A percentile compares a stretch with the other conserved stretches of the same genome.
Evolutionary conservation across 1,284 basidiomycete genomes (phyloP).

Genomic region (Pseudozyma hubeiensis): DNA sequence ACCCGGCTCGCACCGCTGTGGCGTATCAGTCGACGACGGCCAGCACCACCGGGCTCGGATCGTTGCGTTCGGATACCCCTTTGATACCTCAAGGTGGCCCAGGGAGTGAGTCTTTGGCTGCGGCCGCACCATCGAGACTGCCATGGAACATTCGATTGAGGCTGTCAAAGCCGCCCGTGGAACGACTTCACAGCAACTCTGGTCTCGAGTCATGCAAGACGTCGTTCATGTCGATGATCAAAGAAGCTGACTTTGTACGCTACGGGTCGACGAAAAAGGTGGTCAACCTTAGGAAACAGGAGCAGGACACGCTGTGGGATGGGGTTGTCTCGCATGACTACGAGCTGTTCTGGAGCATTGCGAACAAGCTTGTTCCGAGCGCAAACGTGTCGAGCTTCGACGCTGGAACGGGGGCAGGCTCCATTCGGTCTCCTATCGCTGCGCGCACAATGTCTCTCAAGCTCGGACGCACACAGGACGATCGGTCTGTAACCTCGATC

Average conservation of each 20-base stretch:
- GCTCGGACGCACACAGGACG: constrained; percentile 16
- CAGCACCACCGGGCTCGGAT: constrained; percentile 15
- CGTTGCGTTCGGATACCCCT: constrained; percentile 15
- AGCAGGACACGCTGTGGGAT: constrained; percentile 63
- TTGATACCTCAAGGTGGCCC: not conserved
- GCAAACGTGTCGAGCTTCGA: constrained; percentile 6
- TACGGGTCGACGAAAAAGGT: constrained; percentile 60
- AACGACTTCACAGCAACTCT: constrained; percentile 50
- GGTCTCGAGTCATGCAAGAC: constrained; percentile 52
- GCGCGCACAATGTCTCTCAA: constrained; percentile 29
- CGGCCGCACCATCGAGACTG: constrained; percentile 12
- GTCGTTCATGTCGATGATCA: constrained; percentile 63
- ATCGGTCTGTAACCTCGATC: constrained; percentile 5
- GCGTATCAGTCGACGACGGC: constrained; percentile 14
- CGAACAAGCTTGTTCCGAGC: constrained; percentile 78
- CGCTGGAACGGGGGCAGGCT: not conserved
- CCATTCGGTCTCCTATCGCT: constrained; percentile 18
- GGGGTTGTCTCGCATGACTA: constrained; percentile 79
- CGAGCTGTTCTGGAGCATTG: constrained; percentile 91
- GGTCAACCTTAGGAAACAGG: constrained; percentile 54
- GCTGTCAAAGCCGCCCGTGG: constrained; percentile 50
- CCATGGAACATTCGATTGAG: constrained; percentile 56
- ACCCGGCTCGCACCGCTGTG: constrained; percentile 42
- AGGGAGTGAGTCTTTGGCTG: not conserved
- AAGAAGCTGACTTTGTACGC: constrained; percentile 64